Evolutionary conservation across 2,329 filamentous ascomycete genomes (phyloP).

Genomic region (Monosporascus cannonballus): DNA sequence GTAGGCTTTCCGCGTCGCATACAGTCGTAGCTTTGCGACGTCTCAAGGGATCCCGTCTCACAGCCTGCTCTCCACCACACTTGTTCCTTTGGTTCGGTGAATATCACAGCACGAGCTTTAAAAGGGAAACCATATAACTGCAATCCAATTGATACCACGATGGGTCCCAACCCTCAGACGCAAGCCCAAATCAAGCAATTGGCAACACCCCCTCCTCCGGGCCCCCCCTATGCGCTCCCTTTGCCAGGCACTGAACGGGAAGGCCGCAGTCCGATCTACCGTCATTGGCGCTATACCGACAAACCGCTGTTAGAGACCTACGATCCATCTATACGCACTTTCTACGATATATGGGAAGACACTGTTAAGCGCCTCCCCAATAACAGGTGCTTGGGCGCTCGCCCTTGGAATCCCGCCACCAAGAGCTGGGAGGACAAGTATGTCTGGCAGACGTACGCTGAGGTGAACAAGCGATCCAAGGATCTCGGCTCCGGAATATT

Average conservation of each 20-base stretch:
- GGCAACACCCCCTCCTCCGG: slow-evolving; percentile 59
- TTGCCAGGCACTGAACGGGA: slow-evolving; percentile 69
- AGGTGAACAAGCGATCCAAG: slow-evolving; percentile 71
- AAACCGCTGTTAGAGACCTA: slow-evolving; percentile 63
- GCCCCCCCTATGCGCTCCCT: slow-evolving; percentile 71
- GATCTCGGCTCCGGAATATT: slow-evolving; percentile 83
- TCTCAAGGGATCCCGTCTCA: no score
- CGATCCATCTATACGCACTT: slow-evolving; percentile 64
- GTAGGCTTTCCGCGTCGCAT: no score
- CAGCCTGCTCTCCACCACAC: neutral
- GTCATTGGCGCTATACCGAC: slow-evolving; percentile 74
- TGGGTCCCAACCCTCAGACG: slow-evolving; percentile 30
- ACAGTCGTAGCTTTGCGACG: no score
- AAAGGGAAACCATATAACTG: neutral
- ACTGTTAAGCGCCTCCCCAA: slow-evolving; percentile 57
- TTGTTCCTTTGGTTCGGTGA: neutral
- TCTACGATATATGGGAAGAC: slow-evolving; percentile 75
- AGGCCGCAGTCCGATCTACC: slow-evolving; percentile 70
- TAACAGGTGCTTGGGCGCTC: slow-evolving; percentile 69
- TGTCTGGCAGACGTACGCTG: slow-evolving; percentile 75
- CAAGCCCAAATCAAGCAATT: slow-evolving; percentile 46
- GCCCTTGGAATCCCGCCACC: slow-evolving; percentile 69
- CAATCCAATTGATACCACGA: slow-evolving; percentile 8
- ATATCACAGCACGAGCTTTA: neutral
- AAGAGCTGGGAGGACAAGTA: slow-evolving; percentile 70